Evolutionary conservation across 441 rosid genomes (phyloP), one percentile per base, ranked within the genome.

Genomic region (Pelargonium citronellum): DNA sequence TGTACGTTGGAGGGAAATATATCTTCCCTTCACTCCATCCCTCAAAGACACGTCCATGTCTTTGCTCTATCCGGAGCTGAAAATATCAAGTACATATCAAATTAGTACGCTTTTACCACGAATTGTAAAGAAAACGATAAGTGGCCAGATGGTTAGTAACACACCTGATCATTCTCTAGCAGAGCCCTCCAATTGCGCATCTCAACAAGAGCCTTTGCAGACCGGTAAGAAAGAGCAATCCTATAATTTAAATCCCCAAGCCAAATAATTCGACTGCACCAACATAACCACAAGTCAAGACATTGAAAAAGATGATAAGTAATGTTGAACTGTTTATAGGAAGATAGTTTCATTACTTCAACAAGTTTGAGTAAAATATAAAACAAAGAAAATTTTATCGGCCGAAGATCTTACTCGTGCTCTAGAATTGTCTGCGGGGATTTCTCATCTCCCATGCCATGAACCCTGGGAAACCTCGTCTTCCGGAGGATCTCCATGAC

Each of bases 1-100:
- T 92, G 92, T 95, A 95, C 24, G 99, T 95, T 0, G 99, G 99
- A 68, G 98, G 96, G 76, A 95, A 95, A 79, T 87, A 91, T 77
- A 95, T 92, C 55, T 47, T 88, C 58, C 99, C 99, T 82, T 95
- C 99, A 64, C 69, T 86, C 99, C 99, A 95, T 75, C 96, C 97
- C 77, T 85, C 84, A 72, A 92, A 95, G 11, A 91, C 92, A 6
- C 82, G 77, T 5, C 99, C 99, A 20, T 46, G 76, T 46, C 87
- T 73, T 78, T 92, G 97, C 80, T 91, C 98, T 77, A 91, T 82
- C 67, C 89, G 73, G 44, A 92, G 92, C 97, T 95, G 87, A 66
- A 77, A 66, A 64, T 63, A 67, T 30, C 69, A 76, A 20, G 16
- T 57, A 71, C 53, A 71, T 30, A 30, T 30, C 5, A 30, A 5